Percentiles rank a stretch among this genome's conserved stretches.
phyloP scores from a whole-genome alignment of 2,329 filamentous ascomycete species.

The Falciphora oryzae region DNA sequence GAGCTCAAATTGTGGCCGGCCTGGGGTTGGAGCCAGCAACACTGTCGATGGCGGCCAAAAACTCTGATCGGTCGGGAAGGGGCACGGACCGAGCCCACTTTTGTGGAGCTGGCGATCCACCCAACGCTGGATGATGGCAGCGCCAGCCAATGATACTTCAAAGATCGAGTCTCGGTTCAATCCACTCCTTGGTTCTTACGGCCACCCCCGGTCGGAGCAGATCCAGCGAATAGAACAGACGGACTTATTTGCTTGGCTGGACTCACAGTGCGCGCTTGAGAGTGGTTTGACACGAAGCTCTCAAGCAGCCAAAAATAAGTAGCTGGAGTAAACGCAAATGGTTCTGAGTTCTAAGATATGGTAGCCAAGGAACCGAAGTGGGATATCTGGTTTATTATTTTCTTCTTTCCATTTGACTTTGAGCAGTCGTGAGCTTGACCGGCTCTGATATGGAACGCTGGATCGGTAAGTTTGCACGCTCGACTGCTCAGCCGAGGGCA shows the following conservation, averaged over 20 bases:
- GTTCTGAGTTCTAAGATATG: too few species aligned
- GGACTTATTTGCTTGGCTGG: background rate
- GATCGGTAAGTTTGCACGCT: too few species aligned
- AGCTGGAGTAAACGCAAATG: too few species aligned
- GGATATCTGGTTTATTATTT: background rate
- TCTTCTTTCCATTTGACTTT: background rate
- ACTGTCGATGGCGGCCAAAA: background rate
- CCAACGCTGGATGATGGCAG: background rate
- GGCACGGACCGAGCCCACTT: background rate
- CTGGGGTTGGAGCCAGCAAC: background rate
- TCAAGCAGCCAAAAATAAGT: too few species aligned
- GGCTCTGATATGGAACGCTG: too few species aligned
- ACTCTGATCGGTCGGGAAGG: background rate
- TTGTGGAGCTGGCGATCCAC: background rate
- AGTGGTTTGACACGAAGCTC: too few species aligned
- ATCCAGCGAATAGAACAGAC: background rate
- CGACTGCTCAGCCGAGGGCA: too few species aligned
- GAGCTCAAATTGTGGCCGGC: too few species aligned
- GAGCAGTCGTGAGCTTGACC: too few species aligned
- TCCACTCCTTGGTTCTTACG: background rate
- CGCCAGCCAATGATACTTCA: background rate
- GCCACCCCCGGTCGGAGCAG: background rate
- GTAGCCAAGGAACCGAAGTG: too few species aligned
- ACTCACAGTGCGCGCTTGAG: background rate
- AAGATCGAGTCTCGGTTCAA: background rate